phyloP scores from a whole-genome alignment of 2,329 filamentous ascomycete genomes.

The Coniochaeta prunicola region DNA sequence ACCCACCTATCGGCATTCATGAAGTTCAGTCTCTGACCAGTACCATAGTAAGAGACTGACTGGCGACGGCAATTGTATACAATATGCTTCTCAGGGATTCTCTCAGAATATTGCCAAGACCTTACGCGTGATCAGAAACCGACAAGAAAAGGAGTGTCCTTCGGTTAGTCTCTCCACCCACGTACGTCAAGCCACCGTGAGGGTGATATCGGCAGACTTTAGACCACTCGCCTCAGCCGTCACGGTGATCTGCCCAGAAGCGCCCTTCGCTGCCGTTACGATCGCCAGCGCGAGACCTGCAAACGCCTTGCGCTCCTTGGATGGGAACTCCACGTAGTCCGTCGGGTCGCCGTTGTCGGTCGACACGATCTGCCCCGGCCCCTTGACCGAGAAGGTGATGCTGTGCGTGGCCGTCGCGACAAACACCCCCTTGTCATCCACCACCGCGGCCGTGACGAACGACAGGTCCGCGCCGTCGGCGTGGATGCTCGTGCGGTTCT shows the following conservation, averaged over 20 bases:
- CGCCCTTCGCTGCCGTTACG: slow-evolving; percentile 21
- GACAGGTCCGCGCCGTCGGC: slow-evolving; percentile 37
- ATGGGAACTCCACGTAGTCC: slow-evolving; percentile 35
- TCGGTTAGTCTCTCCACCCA: too few species aligned
- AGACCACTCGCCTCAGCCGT: slow-evolving; percentile 12
- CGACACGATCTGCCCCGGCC: slow-evolving; percentile 35
- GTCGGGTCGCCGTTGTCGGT: slow-evolving; percentile 45
- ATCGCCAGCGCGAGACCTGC: slow-evolving; percentile 32
- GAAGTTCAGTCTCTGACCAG: too few species aligned
- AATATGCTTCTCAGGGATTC: too few species aligned
- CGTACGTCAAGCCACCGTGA: not conserved
- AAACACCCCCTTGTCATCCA: slow-evolving; percentile 32
- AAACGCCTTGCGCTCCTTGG: slow-evolving; percentile 29
- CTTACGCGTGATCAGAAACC: too few species aligned
- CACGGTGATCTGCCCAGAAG: slow-evolving; percentile 12
- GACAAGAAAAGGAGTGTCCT: too few species aligned
- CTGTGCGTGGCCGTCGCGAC: slow-evolving; percentile 34
- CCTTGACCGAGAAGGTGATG: slow-evolving; percentile 35
- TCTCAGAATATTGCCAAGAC: too few species aligned
- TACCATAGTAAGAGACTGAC: too few species aligned
- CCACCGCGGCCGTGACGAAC: slow-evolving; percentile 36
- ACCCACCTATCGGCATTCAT: too few species aligned
- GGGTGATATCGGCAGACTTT: slow-evolving; percentile 3
- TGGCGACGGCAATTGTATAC: too few species aligned
- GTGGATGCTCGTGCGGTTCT: slow-evolving; percentile 28